These are phyloP conservation scores for Trapa bicornis DNA, from an alignment of 345 rosid species.

Conservation along the genomic window DNA sequence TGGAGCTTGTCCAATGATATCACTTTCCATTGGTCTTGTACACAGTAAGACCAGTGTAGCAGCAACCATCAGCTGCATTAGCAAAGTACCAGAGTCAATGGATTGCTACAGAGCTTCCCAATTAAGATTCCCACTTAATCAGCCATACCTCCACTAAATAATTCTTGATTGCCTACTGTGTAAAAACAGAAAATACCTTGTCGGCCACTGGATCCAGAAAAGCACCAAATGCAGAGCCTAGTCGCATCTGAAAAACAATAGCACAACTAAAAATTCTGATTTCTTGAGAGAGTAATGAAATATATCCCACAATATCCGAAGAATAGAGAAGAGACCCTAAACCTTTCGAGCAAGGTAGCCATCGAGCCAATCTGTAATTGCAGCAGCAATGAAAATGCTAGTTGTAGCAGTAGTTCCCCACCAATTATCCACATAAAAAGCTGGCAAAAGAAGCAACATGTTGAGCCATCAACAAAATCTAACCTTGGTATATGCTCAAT, in stretches of 20 bases:
- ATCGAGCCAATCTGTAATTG: constrained; percentile 97
- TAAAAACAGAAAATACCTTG: constrained; percentile 37
- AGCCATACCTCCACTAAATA: not conserved
- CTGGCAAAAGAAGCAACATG: constrained; percentile 22
- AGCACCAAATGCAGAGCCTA: constrained; percentile 89
- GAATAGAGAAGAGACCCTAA: not conserved
- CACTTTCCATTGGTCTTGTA: constrained; percentile 52
- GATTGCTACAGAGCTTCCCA: not conserved
- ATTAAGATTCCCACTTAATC: constrained; percentile 4
- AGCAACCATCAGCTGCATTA: constrained; percentile 92
- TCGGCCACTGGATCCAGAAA: constrained; percentile 99
- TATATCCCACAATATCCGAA: not conserved
- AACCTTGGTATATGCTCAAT: not conserved
- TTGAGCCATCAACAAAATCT: not conserved
- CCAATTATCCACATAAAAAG: constrained; percentile 80
- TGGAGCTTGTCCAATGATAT: constrained; percentile 45
- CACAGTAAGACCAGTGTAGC: constrained; percentile 83
- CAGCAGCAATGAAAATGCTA: constrained; percentile 82
- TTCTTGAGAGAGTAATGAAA: not conserved
- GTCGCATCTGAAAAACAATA: constrained; percentile 52
- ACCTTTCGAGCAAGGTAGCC: constrained; percentile 97
- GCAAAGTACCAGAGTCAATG: constrained; percentile 8
- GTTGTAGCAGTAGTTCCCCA: constrained; percentile 92
- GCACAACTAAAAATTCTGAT: not conserved
- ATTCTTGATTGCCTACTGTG: not conserved